phyloP scores from a whole-genome alignment of 1,284 basidiomycete species.

The Earliella scabrosa region DNA sequence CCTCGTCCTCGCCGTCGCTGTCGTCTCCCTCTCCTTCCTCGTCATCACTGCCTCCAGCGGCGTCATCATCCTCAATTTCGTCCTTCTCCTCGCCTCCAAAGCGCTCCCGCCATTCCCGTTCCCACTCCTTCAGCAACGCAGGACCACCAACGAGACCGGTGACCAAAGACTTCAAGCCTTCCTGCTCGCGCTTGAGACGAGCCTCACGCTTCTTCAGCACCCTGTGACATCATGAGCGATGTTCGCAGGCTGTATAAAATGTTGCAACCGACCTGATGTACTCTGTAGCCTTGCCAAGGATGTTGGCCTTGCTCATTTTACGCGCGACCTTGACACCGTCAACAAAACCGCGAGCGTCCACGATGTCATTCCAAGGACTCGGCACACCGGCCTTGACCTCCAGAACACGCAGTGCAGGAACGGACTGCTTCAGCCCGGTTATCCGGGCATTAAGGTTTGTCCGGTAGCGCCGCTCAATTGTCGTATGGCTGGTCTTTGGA shows the following conservation, averaged over 20 bases:
- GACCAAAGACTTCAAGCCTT: slow-evolving; percentile 69
- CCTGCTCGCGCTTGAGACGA: slow-evolving; percentile 72
- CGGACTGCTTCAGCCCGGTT: slow-evolving; percentile 78
- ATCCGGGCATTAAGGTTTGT: slow-evolving; percentile 92
- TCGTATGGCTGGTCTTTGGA: slow-evolving; percentile 89
- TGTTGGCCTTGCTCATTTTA: slow-evolving; percentile 84
- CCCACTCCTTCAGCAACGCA: slow-evolving; percentile 72
- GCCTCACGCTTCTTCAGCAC: slow-evolving; percentile 77
- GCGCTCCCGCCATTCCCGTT: slow-evolving; percentile 67
- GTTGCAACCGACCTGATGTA: slow-evolving; percentile 72
- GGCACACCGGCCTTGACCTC: slow-evolving; percentile 40
- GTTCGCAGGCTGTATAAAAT: background rate
- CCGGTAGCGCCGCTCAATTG: slow-evolving; percentile 88
- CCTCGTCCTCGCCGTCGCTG: slow-evolving; percentile 58
- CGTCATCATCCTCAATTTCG: slow-evolving; percentile 55
- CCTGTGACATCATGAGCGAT: slow-evolving; percentile 34
- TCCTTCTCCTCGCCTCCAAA: slow-evolving; percentile 80
- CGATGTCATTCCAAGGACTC: slow-evolving; percentile 50
- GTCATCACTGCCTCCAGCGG: slow-evolving; percentile 48
- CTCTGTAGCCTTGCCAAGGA: slow-evolving; percentile 82
- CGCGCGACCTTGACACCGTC: slow-evolving; percentile 84
- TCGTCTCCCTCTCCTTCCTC: slow-evolving; percentile 62
- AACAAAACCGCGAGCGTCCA: slow-evolving; percentile 77
- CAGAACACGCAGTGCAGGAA: slow-evolving; percentile 81
- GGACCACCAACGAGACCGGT: slow-evolving; percentile 72